A percentile compares a stretch with the other conserved stretches of the same genome.
These are phyloP conservation scores for Davidsoniella neocaledoniae DNA, from an alignment of 2,329 filamentous ascomycete species.

Conservation along the genomic window DNA sequence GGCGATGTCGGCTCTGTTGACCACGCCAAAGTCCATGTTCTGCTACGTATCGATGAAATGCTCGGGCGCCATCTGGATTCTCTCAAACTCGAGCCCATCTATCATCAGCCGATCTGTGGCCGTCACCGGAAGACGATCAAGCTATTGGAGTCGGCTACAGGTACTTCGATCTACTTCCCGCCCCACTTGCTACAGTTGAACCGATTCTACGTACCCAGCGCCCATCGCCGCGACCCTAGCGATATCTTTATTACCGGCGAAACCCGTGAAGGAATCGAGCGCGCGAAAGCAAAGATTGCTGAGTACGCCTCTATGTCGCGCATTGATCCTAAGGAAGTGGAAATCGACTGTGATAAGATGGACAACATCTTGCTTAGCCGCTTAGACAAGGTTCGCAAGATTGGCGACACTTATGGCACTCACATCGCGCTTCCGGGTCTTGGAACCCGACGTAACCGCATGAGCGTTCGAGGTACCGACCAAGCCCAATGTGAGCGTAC, in stretches of 20 bases:
- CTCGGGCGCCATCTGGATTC: constrained; percentile 60
- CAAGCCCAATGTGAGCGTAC: constrained; percentile 89
- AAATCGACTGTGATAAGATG: constrained; percentile 79
- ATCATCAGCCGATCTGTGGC: constrained; percentile 85
- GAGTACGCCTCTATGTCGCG: constrained; percentile 70
- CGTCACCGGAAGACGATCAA: constrained; percentile 96
- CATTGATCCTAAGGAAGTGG: constrained; percentile 79
- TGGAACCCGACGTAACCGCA: constrained; percentile 66
- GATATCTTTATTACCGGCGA: constrained; percentile 95
- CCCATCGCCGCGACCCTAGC: constrained; percentile 64
- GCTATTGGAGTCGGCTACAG: constrained; percentile 84
- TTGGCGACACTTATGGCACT: constrained; percentile 90
- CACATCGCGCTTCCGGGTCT: constrained; percentile 85
- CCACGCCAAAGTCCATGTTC: constrained; percentile 85
- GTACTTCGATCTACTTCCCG: constrained; percentile 95
- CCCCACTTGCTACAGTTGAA: constrained; percentile 85
- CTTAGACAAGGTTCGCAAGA: constrained; percentile 92
- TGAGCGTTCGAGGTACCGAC: constrained; percentile 84
- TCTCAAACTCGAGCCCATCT: constrained; percentile 65
- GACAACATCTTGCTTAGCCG: constrained; percentile 84
- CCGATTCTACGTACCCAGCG: constrained; percentile 71
- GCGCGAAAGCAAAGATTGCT: constrained; percentile 81
- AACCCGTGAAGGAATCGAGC: constrained; percentile 63
- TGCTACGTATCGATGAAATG: constrained; percentile 95
- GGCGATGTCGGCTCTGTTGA: constrained; percentile 90